Evolutionary conservation across 768 basidiomycete species (phyloP).

Genomic region (Mycena sanguinolenta): DNA sequence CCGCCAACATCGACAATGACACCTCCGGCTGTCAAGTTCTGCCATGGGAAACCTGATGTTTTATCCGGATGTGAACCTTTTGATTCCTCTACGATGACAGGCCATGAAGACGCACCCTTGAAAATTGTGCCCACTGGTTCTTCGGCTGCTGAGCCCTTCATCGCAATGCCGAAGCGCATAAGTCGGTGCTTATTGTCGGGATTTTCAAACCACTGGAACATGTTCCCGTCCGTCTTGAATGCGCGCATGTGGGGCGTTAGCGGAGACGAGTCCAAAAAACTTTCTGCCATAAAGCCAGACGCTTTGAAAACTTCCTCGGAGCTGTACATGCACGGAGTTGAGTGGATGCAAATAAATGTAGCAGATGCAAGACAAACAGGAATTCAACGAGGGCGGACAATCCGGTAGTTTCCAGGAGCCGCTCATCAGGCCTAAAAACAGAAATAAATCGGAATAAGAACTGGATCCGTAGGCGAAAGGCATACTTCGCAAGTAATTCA

Average conservation of each 20-base stretch:
- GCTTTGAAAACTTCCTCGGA: constrained; percentile 8
- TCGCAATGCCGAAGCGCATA: constrained; percentile 18
- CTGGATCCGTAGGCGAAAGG: too few species aligned
- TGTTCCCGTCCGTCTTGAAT: constrained; percentile 5
- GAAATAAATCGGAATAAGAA: too few species aligned
- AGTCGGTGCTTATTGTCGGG: constrained; percentile 16
- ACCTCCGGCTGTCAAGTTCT: neutral
- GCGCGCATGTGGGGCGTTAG: constrained; percentile 3
- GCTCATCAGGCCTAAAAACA: too few species aligned
- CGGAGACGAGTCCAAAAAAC: neutral
- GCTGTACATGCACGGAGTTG: neutral
- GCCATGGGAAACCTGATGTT: constrained; percentile 23
- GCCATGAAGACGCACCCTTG: neutral
- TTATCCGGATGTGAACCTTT: too few species aligned
- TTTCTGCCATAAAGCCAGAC: constrained; percentile 4
- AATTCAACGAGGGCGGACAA: too few species aligned
- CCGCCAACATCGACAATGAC: constrained; percentile 30
- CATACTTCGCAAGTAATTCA: constrained; percentile 31
- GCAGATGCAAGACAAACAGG: too few species aligned
- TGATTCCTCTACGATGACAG: too few species aligned
- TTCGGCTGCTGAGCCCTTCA: constrained; percentile 2
- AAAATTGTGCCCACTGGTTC: constrained; percentile 14
- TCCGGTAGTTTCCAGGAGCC: too few species aligned
- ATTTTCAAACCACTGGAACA: constrained; percentile 27
- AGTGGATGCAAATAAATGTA: too few species aligned